Percentiles rank a stretch among this genome's conserved stretches.
Conservation (phyloP, 1,284 basidiomycete genomes). For the Mixia osmundae region DNA sequence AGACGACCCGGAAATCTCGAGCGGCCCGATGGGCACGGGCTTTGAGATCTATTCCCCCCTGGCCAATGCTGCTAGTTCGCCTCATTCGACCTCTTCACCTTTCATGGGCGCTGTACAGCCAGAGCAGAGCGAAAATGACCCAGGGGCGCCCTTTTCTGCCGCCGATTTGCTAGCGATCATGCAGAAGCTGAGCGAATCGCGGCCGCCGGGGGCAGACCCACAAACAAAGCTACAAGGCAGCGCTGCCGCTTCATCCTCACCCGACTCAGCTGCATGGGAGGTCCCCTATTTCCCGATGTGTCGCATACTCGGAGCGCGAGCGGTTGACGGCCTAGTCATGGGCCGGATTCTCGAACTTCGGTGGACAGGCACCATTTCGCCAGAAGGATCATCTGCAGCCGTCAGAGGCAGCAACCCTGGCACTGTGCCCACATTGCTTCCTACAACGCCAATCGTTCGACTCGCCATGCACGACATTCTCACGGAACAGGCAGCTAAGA, state of each 20-base stretch:
- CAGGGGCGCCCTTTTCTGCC: constrained; percentile 18
- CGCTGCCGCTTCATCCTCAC: too few species aligned
- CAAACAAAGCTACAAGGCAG: too few species aligned
- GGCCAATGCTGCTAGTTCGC: too few species aligned
- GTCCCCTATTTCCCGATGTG: constrained; percentile 52
- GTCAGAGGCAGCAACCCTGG: constrained; percentile 4
- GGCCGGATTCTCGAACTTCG: constrained; percentile 44
- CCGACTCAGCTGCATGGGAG: constrained; percentile 20
- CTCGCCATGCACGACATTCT: constrained; percentile 55
- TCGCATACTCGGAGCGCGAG: constrained; percentile 45
- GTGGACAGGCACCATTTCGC: constrained; percentile 44
- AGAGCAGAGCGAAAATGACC: constrained; percentile 6
- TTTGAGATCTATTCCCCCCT: constrained; percentile 15
- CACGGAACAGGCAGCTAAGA: too few species aligned
- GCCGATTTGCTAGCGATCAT: constrained; percentile 37
- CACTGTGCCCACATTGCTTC: constrained; percentile 39
- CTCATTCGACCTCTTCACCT: too few species aligned
- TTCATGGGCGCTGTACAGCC: constrained; percentile 22
- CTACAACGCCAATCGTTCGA: constrained; percentile 48
- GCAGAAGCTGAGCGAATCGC: constrained; percentile 34
- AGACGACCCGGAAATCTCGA: neutral
- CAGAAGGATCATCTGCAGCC: constrained; percentile 20
- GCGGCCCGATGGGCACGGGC: too few species aligned
- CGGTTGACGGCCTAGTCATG: constrained; percentile 55
- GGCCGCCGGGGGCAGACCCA: too few species aligned